These are phyloP conservation scores for Pythium apleroticum DNA, from an alignment of 352 stramenopile species.

Conservation along the genomic window DNA sequence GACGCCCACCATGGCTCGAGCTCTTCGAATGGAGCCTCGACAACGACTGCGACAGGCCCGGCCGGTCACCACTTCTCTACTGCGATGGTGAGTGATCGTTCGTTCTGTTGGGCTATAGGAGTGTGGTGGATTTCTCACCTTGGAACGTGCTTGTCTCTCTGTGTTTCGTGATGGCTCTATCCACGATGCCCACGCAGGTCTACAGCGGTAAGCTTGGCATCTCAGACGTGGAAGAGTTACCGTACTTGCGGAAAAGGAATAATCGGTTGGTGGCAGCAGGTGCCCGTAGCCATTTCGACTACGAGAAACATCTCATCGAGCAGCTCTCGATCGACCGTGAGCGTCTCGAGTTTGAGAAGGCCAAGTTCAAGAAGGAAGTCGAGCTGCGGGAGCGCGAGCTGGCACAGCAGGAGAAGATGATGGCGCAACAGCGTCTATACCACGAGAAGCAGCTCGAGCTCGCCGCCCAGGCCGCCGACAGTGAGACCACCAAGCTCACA, in stretches of 20 bases:
- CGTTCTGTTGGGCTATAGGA: neutral
- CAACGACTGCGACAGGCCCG: constrained; percentile 1
- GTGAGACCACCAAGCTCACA: constrained; percentile 57
- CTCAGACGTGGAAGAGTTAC: constrained; percentile 29
- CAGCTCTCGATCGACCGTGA: constrained; percentile 72
- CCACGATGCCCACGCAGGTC: constrained; percentile 13
- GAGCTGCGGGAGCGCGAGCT: constrained; percentile 71
- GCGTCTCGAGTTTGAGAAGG: constrained; percentile 69
- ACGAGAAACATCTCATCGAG: constrained; percentile 74
- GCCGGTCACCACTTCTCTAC: constrained; percentile 32
- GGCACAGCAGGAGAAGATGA: constrained; percentile 56
- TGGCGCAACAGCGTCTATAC: constrained; percentile 58
- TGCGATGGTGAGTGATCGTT: constrained; percentile 38
- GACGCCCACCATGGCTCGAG: constrained; percentile 34
- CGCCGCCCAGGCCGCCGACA: constrained; percentile 43
- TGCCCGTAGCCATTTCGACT: constrained; percentile 54
- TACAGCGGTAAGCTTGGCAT: constrained; percentile 37
- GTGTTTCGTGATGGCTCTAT: constrained; percentile 2
- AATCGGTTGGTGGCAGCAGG: constrained; percentile 33
- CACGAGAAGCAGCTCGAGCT: constrained; percentile 56
- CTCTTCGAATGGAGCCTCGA: constrained; percentile 6
- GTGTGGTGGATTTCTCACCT: neutral
- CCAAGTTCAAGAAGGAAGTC: constrained; percentile 72
- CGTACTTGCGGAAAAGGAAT: constrained; percentile 35
- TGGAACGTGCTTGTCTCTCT: neutral